These are phyloP conservation scores for Hysterangium stoloniferum DNA, from an alignment of 768 basidiomycete species.

Conservation along the genomic window DNA sequence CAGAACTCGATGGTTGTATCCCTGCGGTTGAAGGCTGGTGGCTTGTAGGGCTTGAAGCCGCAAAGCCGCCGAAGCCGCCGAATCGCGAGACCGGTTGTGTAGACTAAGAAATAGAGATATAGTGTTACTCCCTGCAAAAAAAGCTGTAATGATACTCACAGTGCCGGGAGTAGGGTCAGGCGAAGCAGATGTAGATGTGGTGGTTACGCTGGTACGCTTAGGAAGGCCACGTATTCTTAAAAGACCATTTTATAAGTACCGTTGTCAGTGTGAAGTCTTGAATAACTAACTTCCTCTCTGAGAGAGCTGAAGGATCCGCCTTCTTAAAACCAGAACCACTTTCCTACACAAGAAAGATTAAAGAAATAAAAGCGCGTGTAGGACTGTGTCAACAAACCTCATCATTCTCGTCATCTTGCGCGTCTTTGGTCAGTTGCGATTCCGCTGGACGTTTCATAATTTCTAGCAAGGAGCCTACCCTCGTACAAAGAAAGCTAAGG, in stretches of 20 bases:
- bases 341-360: constrained; percentile 29
- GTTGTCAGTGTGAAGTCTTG: neutral
- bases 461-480: neutral
- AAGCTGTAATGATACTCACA: constrained; percentile 18
- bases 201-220: constrained; percentile 33
- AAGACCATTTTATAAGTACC: constrained; percentile 12
- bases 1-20: neutral
- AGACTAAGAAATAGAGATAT: constrained; percentile 16
- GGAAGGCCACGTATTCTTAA: constrained; percentile 61
- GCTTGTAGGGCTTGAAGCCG: constrained; percentile 18
- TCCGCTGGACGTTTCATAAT: constrained; percentile 69
- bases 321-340: constrained; percentile 41
- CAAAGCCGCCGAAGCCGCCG: constrained; percentile 47
- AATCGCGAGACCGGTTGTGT: constrained; percentile 37
- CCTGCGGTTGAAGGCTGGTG: too few relatives aligned
- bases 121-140: constrained; percentile 9
- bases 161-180: constrained; percentile 11
- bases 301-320: constrained; percentile 51
- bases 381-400: constrained; percentile 19
- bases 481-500: too few relatives aligned
- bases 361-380: constrained; percentile 1
- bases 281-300: constrained; percentile 47
- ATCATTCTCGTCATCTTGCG: constrained; percentile 33
- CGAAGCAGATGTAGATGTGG: constrained; percentile 17
- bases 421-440: constrained; percentile 57